Percentiles rank a stretch among this genome's conserved stretches.
These are phyloP conservation scores for Elaeagnus macrophylla DNA, from an alignment of 306 rosid species.

Conservation along the genomic window DNA sequence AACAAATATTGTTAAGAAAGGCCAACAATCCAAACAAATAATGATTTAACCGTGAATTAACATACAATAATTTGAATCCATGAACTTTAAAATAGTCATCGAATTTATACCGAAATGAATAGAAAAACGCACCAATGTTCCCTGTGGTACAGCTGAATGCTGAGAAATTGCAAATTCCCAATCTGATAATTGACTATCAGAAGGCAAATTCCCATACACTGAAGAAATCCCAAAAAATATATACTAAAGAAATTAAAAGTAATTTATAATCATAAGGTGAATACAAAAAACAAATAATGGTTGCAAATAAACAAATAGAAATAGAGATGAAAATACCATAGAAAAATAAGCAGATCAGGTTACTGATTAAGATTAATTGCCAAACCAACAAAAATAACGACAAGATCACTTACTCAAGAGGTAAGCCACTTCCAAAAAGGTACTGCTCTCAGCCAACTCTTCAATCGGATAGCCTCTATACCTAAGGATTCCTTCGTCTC, in stretches of 20 bases:
- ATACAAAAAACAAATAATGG: not conserved
- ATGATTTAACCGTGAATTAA: too few species aligned
- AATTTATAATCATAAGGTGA: not conserved
- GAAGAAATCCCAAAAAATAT: constrained; percentile 12
- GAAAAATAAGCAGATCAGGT: too few species aligned
- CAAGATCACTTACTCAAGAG: constrained; percentile 53
- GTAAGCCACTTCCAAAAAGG: constrained; percentile 68
- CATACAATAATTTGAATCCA: too few species aligned
- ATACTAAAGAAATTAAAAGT: not conserved
- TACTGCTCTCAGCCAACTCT: constrained; percentile 79
- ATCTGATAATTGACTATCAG: constrained; percentile 52
- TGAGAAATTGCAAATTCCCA: constrained; percentile 84
- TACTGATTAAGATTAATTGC: not conserved
- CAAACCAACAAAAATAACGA: not conserved
- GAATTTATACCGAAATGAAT: too few species aligned
- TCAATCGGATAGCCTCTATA: constrained; percentile 87
- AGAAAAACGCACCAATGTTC: constrained; percentile 57
- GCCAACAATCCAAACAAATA: too few species aligned
- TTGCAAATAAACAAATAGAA: not conserved
- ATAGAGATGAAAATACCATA: not conserved
- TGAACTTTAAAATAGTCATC: too few species aligned
- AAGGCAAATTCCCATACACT: constrained; percentile 93
- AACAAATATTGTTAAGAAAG: too few species aligned
- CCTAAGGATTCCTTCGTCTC: constrained; percentile 84
- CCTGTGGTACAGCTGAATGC: constrained; percentile 90